These are phyloP conservation scores for Geotrichum siamense DNA, from an alignment of 1,139 yeast species.

Conservation along the genomic window DNA sequence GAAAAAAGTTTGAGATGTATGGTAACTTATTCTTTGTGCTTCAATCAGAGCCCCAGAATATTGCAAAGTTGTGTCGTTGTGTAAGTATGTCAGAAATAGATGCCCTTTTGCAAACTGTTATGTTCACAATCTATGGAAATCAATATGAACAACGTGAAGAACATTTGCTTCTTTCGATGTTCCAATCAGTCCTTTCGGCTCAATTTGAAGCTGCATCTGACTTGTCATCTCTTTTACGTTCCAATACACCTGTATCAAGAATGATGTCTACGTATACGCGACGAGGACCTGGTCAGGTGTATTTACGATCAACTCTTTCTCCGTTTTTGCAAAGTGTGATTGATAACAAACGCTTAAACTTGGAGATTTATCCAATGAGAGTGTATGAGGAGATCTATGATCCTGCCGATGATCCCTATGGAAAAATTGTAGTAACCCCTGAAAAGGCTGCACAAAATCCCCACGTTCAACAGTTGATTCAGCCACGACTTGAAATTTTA, in stretches of 20 bases:
- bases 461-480: slow-evolving; percentile 30
- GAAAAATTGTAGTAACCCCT: slow-evolving; percentile 23
- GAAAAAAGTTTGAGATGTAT: slow-evolving; percentile 32
- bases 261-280: slow-evolving; percentile 42
- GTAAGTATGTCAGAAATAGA: slow-evolving; percentile 38
- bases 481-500: slow-evolving; percentile 33
- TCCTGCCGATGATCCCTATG: slow-evolving; percentile 24
- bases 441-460: slow-evolving; percentile 34
- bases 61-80: slow-evolving; percentile 34
- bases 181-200: slow-evolving; percentile 36
- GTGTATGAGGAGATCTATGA: slow-evolving; percentile 34
- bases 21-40: slow-evolving; percentile 37
- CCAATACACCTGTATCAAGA: slow-evolving; percentile 40
- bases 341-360: slow-evolving; percentile 28
- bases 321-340: slow-evolving; percentile 30
- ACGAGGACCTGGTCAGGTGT: slow-evolving; percentile 39
- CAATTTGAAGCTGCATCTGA: slow-evolving; percentile 38
- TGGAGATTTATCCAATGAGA: slow-evolving; percentile 36
- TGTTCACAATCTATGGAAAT: slow-evolving; percentile 41
- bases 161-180: slow-evolving; percentile 37
- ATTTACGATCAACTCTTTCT: slow-evolving; percentile 33
- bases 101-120: slow-evolving; percentile 38
- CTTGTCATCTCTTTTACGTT: slow-evolving; percentile 35
- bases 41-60: slow-evolving; percentile 38
- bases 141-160: slow-evolving; percentile 41